A percentile compares a stretch with the other conserved stretches of the same genome.
Conservation (phyloP, 179 eudicot genomes). For the Camellia oleifera region DNA sequence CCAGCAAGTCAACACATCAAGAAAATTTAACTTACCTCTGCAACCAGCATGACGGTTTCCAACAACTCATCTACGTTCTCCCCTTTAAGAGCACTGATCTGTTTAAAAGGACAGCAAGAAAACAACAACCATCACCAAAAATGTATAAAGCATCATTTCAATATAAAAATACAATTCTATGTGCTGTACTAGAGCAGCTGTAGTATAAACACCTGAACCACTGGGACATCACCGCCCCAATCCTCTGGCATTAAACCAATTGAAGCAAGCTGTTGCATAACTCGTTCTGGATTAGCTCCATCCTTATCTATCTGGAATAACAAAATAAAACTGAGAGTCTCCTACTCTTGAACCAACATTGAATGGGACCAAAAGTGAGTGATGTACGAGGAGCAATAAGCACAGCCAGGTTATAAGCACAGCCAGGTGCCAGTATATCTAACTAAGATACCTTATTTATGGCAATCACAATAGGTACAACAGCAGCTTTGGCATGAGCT, state of each 20-base stretch:
- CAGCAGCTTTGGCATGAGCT: conserved; percentile 98
- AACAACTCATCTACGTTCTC: conserved; percentile 82
- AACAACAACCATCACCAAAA: background rate
- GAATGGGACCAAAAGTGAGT: background rate
- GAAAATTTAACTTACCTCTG: conserved; percentile 63
- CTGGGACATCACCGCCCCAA: conserved; percentile 92
- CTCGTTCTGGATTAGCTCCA: conserved; percentile 93
- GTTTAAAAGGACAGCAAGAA: conserved; percentile 16
- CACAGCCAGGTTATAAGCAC: conserved; percentile 1
- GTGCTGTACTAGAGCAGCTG: background rate
- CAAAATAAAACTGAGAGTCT: conserved; percentile 6
- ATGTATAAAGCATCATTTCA: background rate
- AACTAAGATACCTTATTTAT: conserved; percentile 73
- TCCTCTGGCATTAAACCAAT: conserved; percentile 91
- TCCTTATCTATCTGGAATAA: conserved; percentile 79
- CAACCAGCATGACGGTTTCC: conserved; percentile 95
- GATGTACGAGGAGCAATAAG: background rate
- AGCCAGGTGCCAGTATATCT: conserved; percentile 9
- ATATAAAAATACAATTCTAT: background rate
- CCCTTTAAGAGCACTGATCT: conserved; percentile 98
- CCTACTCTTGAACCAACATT: conserved; percentile 6
- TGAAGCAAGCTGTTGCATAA: conserved; percentile 94
- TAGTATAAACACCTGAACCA: conserved; percentile 67
- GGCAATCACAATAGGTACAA: conserved; percentile 88
- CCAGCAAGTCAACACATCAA: conserved; percentile 11